These are phyloP conservation scores for Diplogelasinospora grovesii DNA, from an alignment of 495 filamentous ascomycete species.

Conservation along the genomic window DNA sequence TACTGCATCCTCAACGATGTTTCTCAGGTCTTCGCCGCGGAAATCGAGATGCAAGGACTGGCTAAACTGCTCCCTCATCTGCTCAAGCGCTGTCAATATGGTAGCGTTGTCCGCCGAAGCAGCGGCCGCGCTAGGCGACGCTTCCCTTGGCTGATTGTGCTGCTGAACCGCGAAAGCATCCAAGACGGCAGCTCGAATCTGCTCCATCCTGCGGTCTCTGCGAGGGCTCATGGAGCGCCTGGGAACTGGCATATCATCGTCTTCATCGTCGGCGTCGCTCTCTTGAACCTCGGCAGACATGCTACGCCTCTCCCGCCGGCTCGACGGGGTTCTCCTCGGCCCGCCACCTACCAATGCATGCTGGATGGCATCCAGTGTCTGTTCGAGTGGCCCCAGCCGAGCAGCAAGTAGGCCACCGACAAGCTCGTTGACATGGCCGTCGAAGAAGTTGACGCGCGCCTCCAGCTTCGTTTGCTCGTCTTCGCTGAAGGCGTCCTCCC, in stretches of 20 bases:
- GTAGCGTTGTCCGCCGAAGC: slow-evolving; percentile 18
- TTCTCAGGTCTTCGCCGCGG: slow-evolving; percentile 50
- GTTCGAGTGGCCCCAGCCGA: slow-evolving; percentile 71
- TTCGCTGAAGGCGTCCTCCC: slow-evolving; percentile 80
- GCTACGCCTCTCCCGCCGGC: slow-evolving; percentile 46
- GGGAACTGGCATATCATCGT: slow-evolving; percentile 58
- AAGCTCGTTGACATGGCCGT: slow-evolving; percentile 77
- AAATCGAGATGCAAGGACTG: slow-evolving; percentile 37
- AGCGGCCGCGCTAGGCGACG: slow-evolving; percentile 16
- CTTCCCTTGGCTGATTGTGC: slow-evolving; percentile 18
- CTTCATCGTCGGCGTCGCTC: slow-evolving; percentile 94
- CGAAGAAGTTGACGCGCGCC: slow-evolving; percentile 70
- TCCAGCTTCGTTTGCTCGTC: slow-evolving; percentile 75
- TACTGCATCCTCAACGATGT: slow-evolving; percentile 53
- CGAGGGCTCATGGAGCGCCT: slow-evolving; percentile 60
- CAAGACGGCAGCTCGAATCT: slow-evolving; percentile 70
- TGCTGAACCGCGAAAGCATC: slow-evolving; percentile 68
- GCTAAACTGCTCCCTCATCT: slow-evolving; percentile 44
- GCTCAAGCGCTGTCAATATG: slow-evolving; percentile 33
- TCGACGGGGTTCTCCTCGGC: slow-evolving; percentile 36
- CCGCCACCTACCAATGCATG: slow-evolving; percentile 51
- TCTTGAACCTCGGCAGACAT: slow-evolving; percentile 58
- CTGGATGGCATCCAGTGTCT: slow-evolving; percentile 67
- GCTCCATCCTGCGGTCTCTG: slow-evolving; percentile 72
- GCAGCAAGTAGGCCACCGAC: slow-evolving; percentile 72